Conservation (phyloP, 2,329 filamentous ascomycete genomes). For the Cytospora piceicola region DNA sequence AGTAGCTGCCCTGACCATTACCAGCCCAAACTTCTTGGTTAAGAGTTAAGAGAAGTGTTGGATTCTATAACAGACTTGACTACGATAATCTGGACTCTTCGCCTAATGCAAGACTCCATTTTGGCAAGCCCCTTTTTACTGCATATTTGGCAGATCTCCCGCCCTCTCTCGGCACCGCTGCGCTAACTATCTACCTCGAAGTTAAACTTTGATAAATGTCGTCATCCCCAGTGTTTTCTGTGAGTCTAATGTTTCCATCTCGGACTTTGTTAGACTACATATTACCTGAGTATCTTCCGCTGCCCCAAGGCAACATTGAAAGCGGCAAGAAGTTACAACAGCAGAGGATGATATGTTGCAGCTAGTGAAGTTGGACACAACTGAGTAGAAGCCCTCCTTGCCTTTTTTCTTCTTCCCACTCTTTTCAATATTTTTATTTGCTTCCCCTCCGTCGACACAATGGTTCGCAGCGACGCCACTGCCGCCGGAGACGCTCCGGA, state of each 20-base stretch:
- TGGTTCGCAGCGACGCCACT: constrained; percentile 1
- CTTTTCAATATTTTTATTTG: not conserved
- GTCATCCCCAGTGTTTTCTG: not conserved
- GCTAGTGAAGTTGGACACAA: not conserved
- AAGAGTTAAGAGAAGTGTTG: no score
- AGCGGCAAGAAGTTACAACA: not conserved
- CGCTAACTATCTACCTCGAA: not conserved
- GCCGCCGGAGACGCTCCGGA: constrained; percentile 36
- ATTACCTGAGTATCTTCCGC: not conserved
- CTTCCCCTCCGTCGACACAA: not conserved
- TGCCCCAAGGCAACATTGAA: not conserved
- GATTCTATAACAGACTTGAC: no score
- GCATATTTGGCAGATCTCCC: not conserved
- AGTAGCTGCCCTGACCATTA: no score
- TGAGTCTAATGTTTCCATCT: not conserved
- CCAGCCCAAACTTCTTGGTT: no score
- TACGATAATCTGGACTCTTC: not conserved
- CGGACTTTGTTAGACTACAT: not conserved
- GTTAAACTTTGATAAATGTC: not conserved
- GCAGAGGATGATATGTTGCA: constrained; percentile 7
- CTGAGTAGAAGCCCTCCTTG: not conserved
- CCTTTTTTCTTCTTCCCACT: not conserved
- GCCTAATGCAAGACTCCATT: not conserved
- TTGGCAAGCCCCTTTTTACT: not conserved
- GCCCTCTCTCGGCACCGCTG: not conserved